phyloP scores from a whole-genome alignment of 1,139 yeast species.

The Geotrichum fermentans region DNA sequence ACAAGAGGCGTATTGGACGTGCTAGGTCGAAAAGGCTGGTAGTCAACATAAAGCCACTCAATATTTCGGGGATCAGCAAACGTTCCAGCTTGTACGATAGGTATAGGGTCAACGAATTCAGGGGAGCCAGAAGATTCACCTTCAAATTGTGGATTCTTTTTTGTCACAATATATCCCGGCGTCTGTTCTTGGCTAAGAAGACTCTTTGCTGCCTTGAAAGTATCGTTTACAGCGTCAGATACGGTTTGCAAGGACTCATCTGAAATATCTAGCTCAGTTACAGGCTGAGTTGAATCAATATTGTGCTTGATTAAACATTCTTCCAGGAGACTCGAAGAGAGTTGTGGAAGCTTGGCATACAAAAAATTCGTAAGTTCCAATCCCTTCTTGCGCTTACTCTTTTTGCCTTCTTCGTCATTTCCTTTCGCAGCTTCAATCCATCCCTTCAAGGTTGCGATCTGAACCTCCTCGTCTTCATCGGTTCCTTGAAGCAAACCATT shows the following conservation, averaged over 20 bases:
- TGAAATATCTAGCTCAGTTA: constrained; percentile 26
- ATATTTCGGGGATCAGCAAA: constrained; percentile 34
- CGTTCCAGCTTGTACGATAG: constrained; percentile 25
- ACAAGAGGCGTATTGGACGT: constrained; percentile 33
- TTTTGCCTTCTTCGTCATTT: constrained; percentile 28
- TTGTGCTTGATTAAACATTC: constrained; percentile 47
- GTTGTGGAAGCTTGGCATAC: constrained; percentile 63
- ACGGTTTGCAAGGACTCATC: constrained; percentile 30
- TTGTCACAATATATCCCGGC: constrained; percentile 64
- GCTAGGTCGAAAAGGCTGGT: constrained; percentile 73
- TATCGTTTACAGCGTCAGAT: constrained; percentile 45
- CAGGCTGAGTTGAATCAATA: constrained; percentile 43
- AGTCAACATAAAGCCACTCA: constrained; percentile 66
- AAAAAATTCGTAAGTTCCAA: constrained; percentile 66
- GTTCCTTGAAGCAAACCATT: constrained; percentile 1
- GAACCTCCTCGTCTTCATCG: constrained; percentile 1
- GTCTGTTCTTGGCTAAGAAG: constrained; percentile 35
- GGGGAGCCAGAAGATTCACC: constrained; percentile 33
- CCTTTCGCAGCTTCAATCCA: constrained; percentile 44
- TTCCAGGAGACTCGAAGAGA: constrained; percentile 74
- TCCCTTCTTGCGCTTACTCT: constrained; percentile 30
- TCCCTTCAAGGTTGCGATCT: constrained; percentile 37
- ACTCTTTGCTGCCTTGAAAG: constrained; percentile 42
- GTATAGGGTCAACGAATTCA: constrained; percentile 23
- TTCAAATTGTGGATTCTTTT: constrained; percentile 50